Base-by-base conservation (phyloP, 164 flowering plant genomes). In the Dillenia turbinata region DNA sequence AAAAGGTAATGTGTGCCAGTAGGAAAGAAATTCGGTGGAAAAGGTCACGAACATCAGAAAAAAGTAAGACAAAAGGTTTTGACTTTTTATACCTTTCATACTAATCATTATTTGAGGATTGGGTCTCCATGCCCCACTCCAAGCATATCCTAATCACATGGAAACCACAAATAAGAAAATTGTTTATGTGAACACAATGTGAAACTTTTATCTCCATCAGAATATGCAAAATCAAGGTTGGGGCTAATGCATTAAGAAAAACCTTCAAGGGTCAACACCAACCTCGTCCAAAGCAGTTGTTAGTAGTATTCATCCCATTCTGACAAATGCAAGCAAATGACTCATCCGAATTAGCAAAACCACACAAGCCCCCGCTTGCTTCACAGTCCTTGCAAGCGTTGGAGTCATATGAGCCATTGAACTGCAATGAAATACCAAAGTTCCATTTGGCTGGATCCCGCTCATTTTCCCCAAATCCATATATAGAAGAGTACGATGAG, bases 211-310 rank as follows among this genome's bases (percentile, higher is more conserved):
- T 5, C 40, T 4, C 40, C 40, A 33, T 33, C 7, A 33, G 40
- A 33, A 5, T 33, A 33, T 33, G 40, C 40, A 33, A 33, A 6
- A 33, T 33, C 40, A 33, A 33, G 40, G 40, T 33, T 33, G 40
- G 6, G 40, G 40, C 40, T 33, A 33, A 33, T 33, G 40, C 40
- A 33, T 33, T 5, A 33, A 33, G 40, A 33, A 33, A 33, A 33
- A 33, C 40, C 0, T 33, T 33, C 5, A 4, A 8, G 16, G 53
- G 14, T 44, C 40, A 15, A 6, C 19, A 22, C 51, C 75, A 47
- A 82, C 87, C 88, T 76, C 73, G 71, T 2, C 87, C 92, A 71
- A 67, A 76, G 72, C 92, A 86, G 51, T 70, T 82, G 57, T 44
- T 52, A 67, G 83, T 76, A 26, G 84, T 68, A 66, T 82, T 86